Conservation (phyloP, 441 rosid genomes). For the Pelargonium cotyledonis region DNA sequence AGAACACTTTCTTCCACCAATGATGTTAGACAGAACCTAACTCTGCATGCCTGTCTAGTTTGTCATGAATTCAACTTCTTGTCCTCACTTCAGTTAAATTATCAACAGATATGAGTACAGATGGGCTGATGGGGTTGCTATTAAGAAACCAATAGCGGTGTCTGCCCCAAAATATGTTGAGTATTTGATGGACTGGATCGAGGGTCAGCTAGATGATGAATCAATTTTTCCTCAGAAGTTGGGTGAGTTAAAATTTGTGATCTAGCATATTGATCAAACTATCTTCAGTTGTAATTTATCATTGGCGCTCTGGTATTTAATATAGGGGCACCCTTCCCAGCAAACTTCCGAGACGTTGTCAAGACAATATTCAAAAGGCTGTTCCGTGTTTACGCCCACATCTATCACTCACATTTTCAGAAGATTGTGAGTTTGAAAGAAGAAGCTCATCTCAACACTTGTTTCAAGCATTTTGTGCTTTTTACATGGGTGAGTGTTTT, state of each 20-base stretch:
- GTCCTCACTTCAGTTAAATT: neutral
- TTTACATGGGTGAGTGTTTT: slow-evolving; percentile 35
- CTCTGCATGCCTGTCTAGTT: neutral
- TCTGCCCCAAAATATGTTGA: slow-evolving; percentile 49
- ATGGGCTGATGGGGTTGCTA: slow-evolving; percentile 45
- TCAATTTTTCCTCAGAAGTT: slow-evolving; percentile 41
- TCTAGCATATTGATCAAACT: neutral
- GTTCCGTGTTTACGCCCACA: slow-evolving; percentile 47
- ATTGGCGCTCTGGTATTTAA: neutral
- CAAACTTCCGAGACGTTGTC: slow-evolving; percentile 36
- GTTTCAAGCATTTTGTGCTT: slow-evolving; percentile 44
- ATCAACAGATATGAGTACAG: slow-evolving; percentile 38
- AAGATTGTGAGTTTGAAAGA: slow-evolving; percentile 42
- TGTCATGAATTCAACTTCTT: neutral
- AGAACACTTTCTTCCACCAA: neutral
- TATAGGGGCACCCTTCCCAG: slow-evolving; percentile 40
- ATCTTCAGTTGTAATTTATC: neutral
- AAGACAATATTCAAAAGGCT: slow-evolving; percentile 40
- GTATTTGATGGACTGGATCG: slow-evolving; percentile 51
- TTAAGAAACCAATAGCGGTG: slow-evolving; percentile 48
- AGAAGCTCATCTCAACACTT: slow-evolving; percentile 47
- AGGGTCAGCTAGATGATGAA: slow-evolving; percentile 42
- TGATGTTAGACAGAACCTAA: neutral
- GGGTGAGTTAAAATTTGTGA: slow-evolving; percentile 20
- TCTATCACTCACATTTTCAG: slow-evolving; percentile 48